A percentile compares a stretch with the other conserved stretches of the same genome.
phyloP scores from a whole-genome alignment of 176 grass and related monocot genomes.

The Paspalum vaginatum region DNA sequence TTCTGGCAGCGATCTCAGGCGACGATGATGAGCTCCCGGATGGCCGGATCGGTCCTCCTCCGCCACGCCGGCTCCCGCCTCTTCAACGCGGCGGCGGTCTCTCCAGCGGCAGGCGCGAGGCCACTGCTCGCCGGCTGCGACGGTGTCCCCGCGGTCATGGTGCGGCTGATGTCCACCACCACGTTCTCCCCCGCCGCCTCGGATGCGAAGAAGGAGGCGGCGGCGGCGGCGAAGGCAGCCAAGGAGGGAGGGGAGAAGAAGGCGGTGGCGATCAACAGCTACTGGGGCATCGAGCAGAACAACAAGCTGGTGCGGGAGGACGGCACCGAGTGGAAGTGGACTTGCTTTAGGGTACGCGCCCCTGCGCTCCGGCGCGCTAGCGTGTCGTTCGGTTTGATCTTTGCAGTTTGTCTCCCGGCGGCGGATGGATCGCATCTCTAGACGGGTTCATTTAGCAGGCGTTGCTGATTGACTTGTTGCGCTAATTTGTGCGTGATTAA shows the following conservation, averaged over 20 bases:
- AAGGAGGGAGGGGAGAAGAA: slow-evolving; percentile 47
- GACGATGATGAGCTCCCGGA: slow-evolving; percentile 58
- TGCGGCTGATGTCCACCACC: slow-evolving; percentile 41
- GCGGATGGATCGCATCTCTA: neutral
- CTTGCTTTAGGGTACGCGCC: slow-evolving; percentile 73
- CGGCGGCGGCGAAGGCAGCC: neutral
- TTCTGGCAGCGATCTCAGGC: neutral
- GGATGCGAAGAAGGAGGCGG: slow-evolving; percentile 25
- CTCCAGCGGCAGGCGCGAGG: slow-evolving; percentile 23
- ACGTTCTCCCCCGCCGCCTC: slow-evolving; percentile 15
- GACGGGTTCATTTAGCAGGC: neutral
- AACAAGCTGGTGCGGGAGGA: slow-evolving; percentile 70
- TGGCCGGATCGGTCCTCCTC: slow-evolving; percentile 54
- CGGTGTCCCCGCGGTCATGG: slow-evolving; percentile 28
- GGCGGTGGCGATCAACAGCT: slow-evolving; percentile 59
- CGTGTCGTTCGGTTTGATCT: neutral
- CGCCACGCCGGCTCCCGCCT: slow-evolving; percentile 42
- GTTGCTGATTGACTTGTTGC: neutral
- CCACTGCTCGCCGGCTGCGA: slow-evolving; percentile 20
- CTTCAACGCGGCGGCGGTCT: slow-evolving; percentile 29
- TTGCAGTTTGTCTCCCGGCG: neutral
- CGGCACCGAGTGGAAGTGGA: slow-evolving; percentile 84
- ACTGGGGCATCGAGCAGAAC: slow-evolving; percentile 66
- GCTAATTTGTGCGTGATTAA: neutral
- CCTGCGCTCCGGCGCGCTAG: too few species aligned